These are phyloP conservation scores for Wilhelminamyces savonicus DNA, from an alignment of 805 yeast species.

Conservation along the genomic window DNA sequence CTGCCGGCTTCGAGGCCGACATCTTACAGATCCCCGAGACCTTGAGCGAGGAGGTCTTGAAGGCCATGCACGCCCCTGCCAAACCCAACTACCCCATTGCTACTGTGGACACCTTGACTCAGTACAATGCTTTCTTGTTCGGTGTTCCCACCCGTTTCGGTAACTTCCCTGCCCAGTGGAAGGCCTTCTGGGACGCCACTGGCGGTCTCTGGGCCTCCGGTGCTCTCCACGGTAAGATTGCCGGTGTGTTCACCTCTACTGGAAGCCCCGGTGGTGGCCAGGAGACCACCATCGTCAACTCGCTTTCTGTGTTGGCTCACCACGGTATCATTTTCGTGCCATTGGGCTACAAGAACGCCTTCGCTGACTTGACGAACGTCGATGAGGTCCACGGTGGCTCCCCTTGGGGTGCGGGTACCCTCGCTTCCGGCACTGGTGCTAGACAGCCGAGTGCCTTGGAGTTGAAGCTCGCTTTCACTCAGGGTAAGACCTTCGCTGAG, in stretches of 20 bases:
- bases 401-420: slow-evolving; percentile 84
- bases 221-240: slow-evolving; percentile 64
- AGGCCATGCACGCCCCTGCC: slow-evolving; percentile 55
- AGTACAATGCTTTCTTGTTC: slow-evolving; percentile 69
- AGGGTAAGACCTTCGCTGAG: slow-evolving; percentile 61
- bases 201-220: slow-evolving; percentile 75
- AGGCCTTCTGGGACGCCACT: slow-evolving; percentile 69
- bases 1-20: slow-evolving; percentile 65
- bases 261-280: slow-evolving; percentile 77
- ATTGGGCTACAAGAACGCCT: slow-evolving; percentile 60
- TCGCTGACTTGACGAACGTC: slow-evolving; percentile 48
- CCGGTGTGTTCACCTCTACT: slow-evolving; percentile 65
- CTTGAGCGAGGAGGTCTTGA: slow-evolving; percentile 51
- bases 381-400: slow-evolving; percentile 76
- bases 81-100: slow-evolving; percentile 36
- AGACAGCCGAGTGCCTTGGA: slow-evolving; percentile 63
- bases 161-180: slow-evolving; percentile 69
- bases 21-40: slow-evolving; percentile 76
- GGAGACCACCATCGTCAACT: slow-evolving; percentile 59
- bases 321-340: slow-evolving; percentile 78
- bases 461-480: slow-evolving; percentile 54
- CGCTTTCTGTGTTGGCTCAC: slow-evolving; percentile 57
- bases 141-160: slow-evolving; percentile 83
- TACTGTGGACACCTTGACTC: slow-evolving; percentile 45
- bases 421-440: slow-evolving; percentile 71